phyloP scores from a whole-genome alignment of 1,284 basidiomycete genomes.

The Paramarasmius palmivorus region DNA sequence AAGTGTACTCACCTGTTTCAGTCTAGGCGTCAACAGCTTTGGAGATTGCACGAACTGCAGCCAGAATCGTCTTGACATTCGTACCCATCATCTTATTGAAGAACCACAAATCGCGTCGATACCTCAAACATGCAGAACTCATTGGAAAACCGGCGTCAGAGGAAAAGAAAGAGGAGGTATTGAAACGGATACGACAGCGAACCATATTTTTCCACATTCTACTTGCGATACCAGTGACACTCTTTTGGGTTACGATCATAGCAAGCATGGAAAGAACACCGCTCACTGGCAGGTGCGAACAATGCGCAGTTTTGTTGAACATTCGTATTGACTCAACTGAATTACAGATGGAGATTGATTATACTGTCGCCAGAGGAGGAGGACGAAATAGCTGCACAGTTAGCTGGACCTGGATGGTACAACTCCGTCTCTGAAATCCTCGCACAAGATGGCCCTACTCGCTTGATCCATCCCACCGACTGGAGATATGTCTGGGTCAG shows the following conservation, averaged over 20 bases:
- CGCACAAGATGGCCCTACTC: slow-evolving; percentile 63
- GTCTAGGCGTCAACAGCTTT: slow-evolving; percentile 56
- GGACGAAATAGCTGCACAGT: slow-evolving; percentile 75
- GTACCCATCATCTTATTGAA: slow-evolving; percentile 64
- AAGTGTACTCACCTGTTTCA: slow-evolving; percentile 12
- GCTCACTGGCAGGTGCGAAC: slow-evolving; percentile 74
- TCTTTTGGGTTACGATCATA: slow-evolving; percentile 76
- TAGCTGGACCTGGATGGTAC: slow-evolving; percentile 85
- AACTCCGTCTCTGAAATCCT: slow-evolving; percentile 79
- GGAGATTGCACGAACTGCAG: slow-evolving; percentile 63
- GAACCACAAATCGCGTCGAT: slow-evolving; percentile 50
- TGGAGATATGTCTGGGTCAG: slow-evolving; percentile 88
- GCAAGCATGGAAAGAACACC: slow-evolving; percentile 83
- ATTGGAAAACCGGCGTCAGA: slow-evolving; percentile 50
- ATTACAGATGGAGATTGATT: slow-evolving; percentile 78
- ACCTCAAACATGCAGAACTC: slow-evolving; percentile 54
- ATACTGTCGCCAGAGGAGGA: slow-evolving; percentile 90
- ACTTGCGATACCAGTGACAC: slow-evolving; percentile 62
- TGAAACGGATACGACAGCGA: slow-evolving; percentile 47
- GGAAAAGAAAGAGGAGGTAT: slow-evolving; percentile 46
- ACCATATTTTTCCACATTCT: slow-evolving; percentile 58
- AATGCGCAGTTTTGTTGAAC: slow-evolving; percentile 8
- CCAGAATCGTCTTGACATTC: slow-evolving; percentile 71
- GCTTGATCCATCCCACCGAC: slow-evolving; percentile 67
- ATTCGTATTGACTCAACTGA: slow-evolving; percentile 1